Evolutionary conservation across 257 asterid species (phyloP).

Genomic region (Verbena officinalis): DNA sequence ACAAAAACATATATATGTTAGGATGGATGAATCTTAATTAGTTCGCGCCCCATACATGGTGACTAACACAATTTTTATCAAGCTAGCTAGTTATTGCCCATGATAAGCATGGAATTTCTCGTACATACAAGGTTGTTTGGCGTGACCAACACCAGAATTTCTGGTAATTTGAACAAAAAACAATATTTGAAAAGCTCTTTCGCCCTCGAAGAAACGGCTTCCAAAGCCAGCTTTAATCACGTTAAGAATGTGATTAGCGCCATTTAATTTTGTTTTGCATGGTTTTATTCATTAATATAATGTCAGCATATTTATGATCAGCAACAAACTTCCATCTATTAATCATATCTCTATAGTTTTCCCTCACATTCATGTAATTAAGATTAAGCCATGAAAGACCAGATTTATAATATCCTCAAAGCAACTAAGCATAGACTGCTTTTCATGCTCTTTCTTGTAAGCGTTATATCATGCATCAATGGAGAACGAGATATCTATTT

Average conservation of each 20-base stretch:
- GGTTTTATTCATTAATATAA: too few species aligned
- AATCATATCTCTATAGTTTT: neutral
- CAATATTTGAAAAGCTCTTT: constrained; percentile 23
- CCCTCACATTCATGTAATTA: constrained; percentile 8
- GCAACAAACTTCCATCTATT: constrained; percentile 20
- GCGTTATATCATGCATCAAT: constrained; percentile 37
- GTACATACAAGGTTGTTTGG: constrained; percentile 25
- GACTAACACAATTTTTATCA: too few species aligned
- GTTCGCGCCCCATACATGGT: too few species aligned
- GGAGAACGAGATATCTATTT: constrained; percentile 58
- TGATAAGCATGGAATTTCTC: neutral
- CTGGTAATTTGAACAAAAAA: neutral
- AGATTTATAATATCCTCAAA: neutral
- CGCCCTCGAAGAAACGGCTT: constrained; percentile 22
- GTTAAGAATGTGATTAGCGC: constrained; percentile 31
- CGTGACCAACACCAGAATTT: constrained; percentile 29
- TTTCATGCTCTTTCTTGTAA: constrained; percentile 21
- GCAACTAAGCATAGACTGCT: constrained; percentile 11
- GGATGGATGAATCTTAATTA: too few species aligned
- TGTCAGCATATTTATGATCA: constrained; percentile 19
- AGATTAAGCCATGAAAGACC: constrained; percentile 24
- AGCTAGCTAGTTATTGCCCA: neutral
- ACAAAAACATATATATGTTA: too few species aligned
- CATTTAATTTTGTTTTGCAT: constrained; percentile 27
- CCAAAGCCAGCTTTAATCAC: constrained; percentile 44